Base-by-base conservation (phyloP, 805 yeast species). In the Blastobotrys terrestris region DNA sequence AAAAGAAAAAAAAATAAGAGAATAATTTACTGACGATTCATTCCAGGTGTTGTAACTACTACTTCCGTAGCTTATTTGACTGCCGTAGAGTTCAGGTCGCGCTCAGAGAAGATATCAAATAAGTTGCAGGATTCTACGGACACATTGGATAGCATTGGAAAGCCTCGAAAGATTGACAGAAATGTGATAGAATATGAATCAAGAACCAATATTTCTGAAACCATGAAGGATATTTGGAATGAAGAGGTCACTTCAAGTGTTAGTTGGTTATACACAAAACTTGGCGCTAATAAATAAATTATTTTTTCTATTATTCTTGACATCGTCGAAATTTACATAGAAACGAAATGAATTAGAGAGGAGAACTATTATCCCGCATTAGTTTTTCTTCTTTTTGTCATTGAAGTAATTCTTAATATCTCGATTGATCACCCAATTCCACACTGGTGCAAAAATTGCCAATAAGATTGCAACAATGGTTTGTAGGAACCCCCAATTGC, bases 141-240 rank as follows among this genome's bases (percentile, higher is more conserved):
- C 31, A 67, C 79, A 44, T 74, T 85, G 50, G 78, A 79, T 47
- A 73, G 80, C 58, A 71, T 80, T 57, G 78, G 83, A 45, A 74
- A 78, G 49, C 67, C 77, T 13, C 57, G 55, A 49, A 72, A 78
- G 31, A 70, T 72, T 35, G 78, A 77, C 56, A 68, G 77, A 22
- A 62, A 72, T 4, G 76, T 76, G 31, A 63, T 72, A 46, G 63
- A 72, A 18, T 80, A 80, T 53, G 67, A 72, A 53, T 70, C 75
- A 26, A 75, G 86, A 31, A 67, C 72, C 8, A 65, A 69, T 20
- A 55, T 80, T 31, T 62, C 62, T 7, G 90, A 87, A 66, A 83
- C 90, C 0, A 72, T 78, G 55, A 85, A 83, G 58, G 95, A 87
- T 62, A 74, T 86, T 43, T 87, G 95, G 95, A 84, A 87, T 63